These are phyloP conservation scores for Domatiomyces globalis DNA, from an alignment of 2,329 filamentous ascomycete genomes.

Conservation along the genomic window DNA sequence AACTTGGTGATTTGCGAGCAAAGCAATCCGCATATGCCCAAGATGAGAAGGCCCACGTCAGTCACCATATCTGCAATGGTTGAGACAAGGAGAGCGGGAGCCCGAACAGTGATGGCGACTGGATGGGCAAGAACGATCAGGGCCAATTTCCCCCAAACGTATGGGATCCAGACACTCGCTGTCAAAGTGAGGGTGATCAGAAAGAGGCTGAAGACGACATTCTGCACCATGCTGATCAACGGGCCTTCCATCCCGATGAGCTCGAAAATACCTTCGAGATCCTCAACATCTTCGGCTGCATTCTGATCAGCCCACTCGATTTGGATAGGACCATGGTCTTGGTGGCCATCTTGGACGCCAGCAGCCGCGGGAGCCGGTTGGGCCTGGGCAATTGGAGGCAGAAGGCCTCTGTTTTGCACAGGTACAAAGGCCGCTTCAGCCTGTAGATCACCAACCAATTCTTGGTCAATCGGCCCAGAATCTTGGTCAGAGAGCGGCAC, in stretches of 20 bases:
- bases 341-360: constrained; percentile 39
- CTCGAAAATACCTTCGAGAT: constrained; percentile 91
- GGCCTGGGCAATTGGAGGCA: constrained; percentile 2
- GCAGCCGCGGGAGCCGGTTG: constrained; percentile 3
- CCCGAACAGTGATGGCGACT: constrained; percentile 47
- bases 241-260: constrained; percentile 93
- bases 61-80: constrained; percentile 64
- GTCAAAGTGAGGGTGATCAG: constrained; percentile 78
- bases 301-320: constrained; percentile 51
- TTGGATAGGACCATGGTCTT: constrained; percentile 38
- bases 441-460: constrained; percentile 44
- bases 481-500: background rate
- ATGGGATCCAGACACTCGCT: constrained; percentile 76
- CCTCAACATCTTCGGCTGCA: constrained; percentile 60
- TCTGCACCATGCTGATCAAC: constrained; percentile 77
- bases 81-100: constrained; percentile 59
- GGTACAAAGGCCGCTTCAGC: constrained; percentile 49
- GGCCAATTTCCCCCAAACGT: constrained; percentile 75
- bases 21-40: constrained; percentile 34
- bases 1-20: constrained; percentile 27
- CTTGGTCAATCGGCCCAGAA: constrained; percentile 38
- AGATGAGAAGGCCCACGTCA: constrained; percentile 36
- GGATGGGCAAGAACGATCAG: constrained; percentile 70
- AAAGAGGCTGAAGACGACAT: constrained; percentile 84
- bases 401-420: constrained; percentile 25